Base-by-base conservation (phyloP, 2,329 filamentous ascomycete species). In the Colletotrichum tofieldiae region DNA sequence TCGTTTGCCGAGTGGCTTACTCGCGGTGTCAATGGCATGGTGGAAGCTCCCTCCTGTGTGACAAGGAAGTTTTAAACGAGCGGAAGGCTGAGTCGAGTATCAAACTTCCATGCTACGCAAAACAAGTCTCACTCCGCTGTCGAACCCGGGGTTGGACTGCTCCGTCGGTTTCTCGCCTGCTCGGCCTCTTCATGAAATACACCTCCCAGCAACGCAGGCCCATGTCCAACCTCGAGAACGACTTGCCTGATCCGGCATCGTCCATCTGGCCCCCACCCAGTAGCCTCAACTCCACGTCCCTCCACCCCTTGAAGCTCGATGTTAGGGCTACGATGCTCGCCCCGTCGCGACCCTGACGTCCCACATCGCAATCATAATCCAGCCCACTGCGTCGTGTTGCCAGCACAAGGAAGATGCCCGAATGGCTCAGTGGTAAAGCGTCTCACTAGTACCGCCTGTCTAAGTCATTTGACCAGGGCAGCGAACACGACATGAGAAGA, bases 341-440 rank as follows among this genome's bases (percentile, higher is more conserved):
- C 43, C 39, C 41, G 35, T 61, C 59, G 26, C 55, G n/a, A 65
- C 51, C 49, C 23, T 5, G 26, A 4, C 9, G 45, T 18, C 20
- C 26, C 23, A 26, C 37, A 54, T 5, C 9, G 20, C 23, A 41
- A 23, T 26, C 5, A 67, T 67, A 49, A 55, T 14, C 18, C 20
- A 7, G 11, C 35, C 5, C n/a, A 18, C 29, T 8, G 11, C 9
- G 1, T 0, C 1, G 2, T 0, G 3, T 1, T 12, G 5, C 3
- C 45, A 54, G 35, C 49, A 49, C 69, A 60, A 37, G 54, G 23
- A 54, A 49, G 16, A 26, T 9, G 41, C 58, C 58, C 58, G 58
- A 49, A 49, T 61, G 58, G 58, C 58, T 61, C 58, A 35, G 41
- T 37, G 41, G 58, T 37, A 61, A 61, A 61, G 58, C 58, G 43